A percentile compares a stretch with the other conserved stretches of the same genome.
Evolutionary conservation across 2,329 filamentous ascomycete genomes (phyloP).

Genomic region (Alternaria sp.): DNA sequence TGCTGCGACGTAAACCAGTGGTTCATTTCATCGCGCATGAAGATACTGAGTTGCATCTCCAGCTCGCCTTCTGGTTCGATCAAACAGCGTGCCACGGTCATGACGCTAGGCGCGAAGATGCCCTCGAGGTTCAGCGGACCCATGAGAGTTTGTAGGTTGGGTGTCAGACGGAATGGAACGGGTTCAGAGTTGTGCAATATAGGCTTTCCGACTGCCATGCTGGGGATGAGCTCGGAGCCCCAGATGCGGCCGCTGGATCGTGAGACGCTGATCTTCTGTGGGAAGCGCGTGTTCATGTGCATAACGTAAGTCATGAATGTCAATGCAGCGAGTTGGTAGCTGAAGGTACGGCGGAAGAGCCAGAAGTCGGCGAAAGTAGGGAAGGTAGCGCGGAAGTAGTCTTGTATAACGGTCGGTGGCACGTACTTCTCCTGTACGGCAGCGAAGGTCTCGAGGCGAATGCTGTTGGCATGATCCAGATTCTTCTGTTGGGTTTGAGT

Average conservation of each 20-base stretch:
- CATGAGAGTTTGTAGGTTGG: constrained; percentile 95
- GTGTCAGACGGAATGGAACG: constrained; percentile 96
- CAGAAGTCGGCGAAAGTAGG: constrained; percentile 94
- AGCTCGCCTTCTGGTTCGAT: constrained; percentile 84
- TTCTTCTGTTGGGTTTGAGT: constrained; percentile 63
- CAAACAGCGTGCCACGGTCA: constrained; percentile 94
- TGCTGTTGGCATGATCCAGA: constrained; percentile 73
- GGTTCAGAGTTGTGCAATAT: constrained; percentile 95
- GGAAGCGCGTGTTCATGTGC: constrained; percentile 95
- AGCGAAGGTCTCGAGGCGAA: constrained; percentile 89
- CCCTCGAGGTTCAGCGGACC: constrained; percentile 95
- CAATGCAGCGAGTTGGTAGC: constrained; percentile 91
- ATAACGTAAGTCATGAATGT: constrained; percentile 99
- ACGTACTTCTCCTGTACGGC: constrained; percentile 96
- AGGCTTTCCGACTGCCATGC: constrained; percentile 83
- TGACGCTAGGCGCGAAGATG: constrained; percentile 92
- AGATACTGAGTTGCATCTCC: constrained; percentile 93
- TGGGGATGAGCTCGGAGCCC: constrained; percentile 93
- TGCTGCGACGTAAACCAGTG: constrained; percentile 92
- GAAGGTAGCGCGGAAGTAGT: constrained; percentile 90
- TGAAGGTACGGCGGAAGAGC: constrained; percentile 97
- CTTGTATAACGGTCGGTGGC: constrained; percentile 79
- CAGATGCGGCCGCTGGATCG: constrained; percentile 86
- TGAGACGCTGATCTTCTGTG: constrained; percentile 95
- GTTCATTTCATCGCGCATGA: constrained; percentile 97